Evolutionary conservation across 2,329 filamentous ascomycete genomes (phyloP), one percentile per base, ranked within the genome.

Genomic region (Sclerotinia spermophila): DNA sequence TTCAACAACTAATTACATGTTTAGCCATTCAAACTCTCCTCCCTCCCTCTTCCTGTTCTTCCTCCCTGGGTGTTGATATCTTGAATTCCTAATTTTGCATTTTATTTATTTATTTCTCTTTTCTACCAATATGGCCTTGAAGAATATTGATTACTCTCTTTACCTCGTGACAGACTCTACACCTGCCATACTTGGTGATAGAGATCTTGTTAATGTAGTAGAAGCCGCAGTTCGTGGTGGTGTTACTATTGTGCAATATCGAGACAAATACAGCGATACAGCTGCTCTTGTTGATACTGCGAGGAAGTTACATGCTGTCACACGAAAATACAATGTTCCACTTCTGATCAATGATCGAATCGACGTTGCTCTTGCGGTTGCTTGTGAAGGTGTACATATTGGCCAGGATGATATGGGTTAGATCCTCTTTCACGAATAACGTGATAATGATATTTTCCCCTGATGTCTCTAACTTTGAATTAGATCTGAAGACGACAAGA

Each of bases 101-200:
- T 17, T 17, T 17, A 27, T 44, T n/a, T 6, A n/a, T 13, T 6
- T 42, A n/a, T 33, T 21, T 27, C 61, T 48, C n/a, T 21, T 15
- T 30, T 66, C 65, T 65, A 73, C 67, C 70, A 71, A 40, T 19
- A 82, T 81, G 78, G 70, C 77, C 69, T 76, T 83, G 71, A 73
- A 80, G 79, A 78, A 82, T 30, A 84, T 91, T 61, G 89, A 97
- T 81, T 94, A 96, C 80, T 90, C 90, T 64, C 84, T 97, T 53
- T 97, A 97, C 80, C 86, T 97, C 71, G 94, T 97, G 76, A 97
- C 94, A 7, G 94, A 97, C 84, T 96, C 93, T 66, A 97, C 94
- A n/a, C 87, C 90, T 21, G 88, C 89, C 45, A 93, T 97, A 75
- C 88, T 97, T 58, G 92, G 92, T 69, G 82, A 85, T 73, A 87